Conservation (phyloP, 1,139 yeast species). For the Zygoascus meyerae region DNA sequence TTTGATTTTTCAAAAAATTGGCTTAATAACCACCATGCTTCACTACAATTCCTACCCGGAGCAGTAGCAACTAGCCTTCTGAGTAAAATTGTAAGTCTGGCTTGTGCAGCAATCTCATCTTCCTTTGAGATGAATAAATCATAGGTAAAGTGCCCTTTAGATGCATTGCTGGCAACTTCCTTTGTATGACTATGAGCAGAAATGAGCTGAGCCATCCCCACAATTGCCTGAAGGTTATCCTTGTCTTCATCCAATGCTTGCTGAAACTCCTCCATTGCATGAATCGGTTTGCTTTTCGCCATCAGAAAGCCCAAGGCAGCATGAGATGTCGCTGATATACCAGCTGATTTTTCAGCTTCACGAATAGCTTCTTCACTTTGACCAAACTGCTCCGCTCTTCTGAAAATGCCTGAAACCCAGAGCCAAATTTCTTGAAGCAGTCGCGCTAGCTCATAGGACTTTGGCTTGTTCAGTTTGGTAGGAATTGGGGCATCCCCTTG, state of each 20-base stretch:
- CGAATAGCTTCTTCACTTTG: constrained; percentile 70
- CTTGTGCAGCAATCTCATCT: constrained; percentile 60
- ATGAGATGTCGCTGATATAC: constrained; percentile 50
- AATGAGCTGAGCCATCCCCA: constrained; percentile 60
- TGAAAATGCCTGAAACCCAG: constrained; percentile 62
- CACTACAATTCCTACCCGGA: constrained; percentile 54
- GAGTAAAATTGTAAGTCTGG: constrained; percentile 57
- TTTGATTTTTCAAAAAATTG: constrained; percentile 60
- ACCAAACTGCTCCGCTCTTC: constrained; percentile 46
- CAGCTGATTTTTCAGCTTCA: constrained; percentile 57
- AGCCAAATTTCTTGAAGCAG: constrained; percentile 66
- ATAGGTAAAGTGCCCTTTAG: constrained; percentile 7
- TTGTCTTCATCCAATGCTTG: constrained; percentile 52
- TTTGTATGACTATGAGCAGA: constrained; percentile 34
- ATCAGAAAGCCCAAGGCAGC: constrained; percentile 51
- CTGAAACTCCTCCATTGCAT: constrained; percentile 65
- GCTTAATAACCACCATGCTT: constrained; percentile 69
- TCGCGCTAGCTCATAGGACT: constrained; percentile 24
- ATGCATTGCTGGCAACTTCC: constrained; percentile 12
- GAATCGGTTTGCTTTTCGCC: constrained; percentile 30
- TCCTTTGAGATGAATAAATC: constrained; percentile 38
- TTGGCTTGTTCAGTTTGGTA: constrained; percentile 8
- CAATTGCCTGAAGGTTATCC: constrained; percentile 50
- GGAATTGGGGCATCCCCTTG: neutral
- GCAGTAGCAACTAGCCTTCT: constrained; percentile 51